Evolutionary conservation across 2,329 filamentous ascomycete species (phyloP).

Genomic region (Colletotrichum liaoningense): DNA sequence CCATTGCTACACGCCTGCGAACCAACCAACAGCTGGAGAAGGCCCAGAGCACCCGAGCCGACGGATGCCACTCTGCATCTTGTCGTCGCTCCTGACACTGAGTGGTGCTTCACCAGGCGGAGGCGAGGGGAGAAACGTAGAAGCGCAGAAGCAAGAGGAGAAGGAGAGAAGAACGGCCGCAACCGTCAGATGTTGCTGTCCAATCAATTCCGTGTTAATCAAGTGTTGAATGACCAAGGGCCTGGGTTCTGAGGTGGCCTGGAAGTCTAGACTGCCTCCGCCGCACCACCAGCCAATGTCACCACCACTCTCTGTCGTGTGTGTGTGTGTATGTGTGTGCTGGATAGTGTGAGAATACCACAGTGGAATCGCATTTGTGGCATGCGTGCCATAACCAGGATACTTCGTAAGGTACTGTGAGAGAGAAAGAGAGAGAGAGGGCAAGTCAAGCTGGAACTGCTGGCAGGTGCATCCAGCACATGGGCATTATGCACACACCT

Average conservation of each 20-base stretch:
- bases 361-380: not conserved
- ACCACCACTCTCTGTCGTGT: not conserved
- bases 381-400: not conserved
- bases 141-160: not conserved
- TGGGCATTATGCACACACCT: not conserved
- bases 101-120: constrained; percentile 27
- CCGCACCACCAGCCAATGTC: not conserved
- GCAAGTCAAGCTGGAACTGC: too few relatives aligned
- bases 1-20: constrained; percentile 25
- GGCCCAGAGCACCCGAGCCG: not conserved
- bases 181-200: not conserved
- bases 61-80: constrained; percentile 9
- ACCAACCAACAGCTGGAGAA: constrained; percentile 25
- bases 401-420: too few relatives aligned
- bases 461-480: too few relatives aligned
- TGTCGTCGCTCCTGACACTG: constrained; percentile 25
- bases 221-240: not conserved
- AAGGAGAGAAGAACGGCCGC: not conserved
- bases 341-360: not conserved
- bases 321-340: not conserved
- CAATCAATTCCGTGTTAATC: not conserved
- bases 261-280: not conserved
- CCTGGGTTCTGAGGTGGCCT: not conserved
- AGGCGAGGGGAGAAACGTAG: not conserved
- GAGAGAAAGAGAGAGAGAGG: too few relatives aligned